These are phyloP conservation scores for Ascoidea rubescens DNA, from an alignment of 805 yeast genomes.

Conservation along the genomic window DNA sequence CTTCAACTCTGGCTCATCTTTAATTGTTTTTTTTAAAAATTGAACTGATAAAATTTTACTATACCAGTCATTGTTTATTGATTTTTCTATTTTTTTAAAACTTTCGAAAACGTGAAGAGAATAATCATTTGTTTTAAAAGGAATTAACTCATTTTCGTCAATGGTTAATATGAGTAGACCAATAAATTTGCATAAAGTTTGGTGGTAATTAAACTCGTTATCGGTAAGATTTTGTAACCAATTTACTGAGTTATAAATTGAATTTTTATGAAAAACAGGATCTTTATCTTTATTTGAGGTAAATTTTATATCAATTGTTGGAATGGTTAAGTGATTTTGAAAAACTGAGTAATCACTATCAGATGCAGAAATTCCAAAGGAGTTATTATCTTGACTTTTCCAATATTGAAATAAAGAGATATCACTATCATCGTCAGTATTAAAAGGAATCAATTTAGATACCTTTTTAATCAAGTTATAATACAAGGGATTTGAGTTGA, in stretches of 20 bases:
- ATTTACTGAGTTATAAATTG: slow-evolving; percentile 40
- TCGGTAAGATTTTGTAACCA: slow-evolving; percentile 44
- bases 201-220: slow-evolving; percentile 38
- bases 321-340: slow-evolving; percentile 55
- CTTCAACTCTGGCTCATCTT: neutral
- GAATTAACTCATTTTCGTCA: slow-evolving; percentile 43
- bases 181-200: slow-evolving; percentile 41
- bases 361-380: slow-evolving; percentile 29
- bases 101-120: slow-evolving; percentile 25
- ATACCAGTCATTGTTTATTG: slow-evolving; percentile 20
- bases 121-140: slow-evolving; percentile 32
- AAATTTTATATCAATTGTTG: slow-evolving; percentile 40
- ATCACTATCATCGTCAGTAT: slow-evolving; percentile 20
- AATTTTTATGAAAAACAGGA: slow-evolving; percentile 38
- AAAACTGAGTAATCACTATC: slow-evolving; percentile 45
- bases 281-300: slow-evolving; percentile 21
- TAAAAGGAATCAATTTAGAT: slow-evolving; percentile 31
- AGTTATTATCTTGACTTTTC: slow-evolving; percentile 20
- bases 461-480: slow-evolving; percentile 28
- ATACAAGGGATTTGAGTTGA: slow-evolving; percentile 45
- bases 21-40: neutral
- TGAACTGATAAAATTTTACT: slow-evolving; percentile 5
- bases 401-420: slow-evolving; percentile 40
- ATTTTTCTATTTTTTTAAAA: slow-evolving; percentile 17
- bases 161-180: slow-evolving; percentile 41